Conservation (phyloP, 768 basidiomycete genomes). For the Termitomyces sp. region DNA sequence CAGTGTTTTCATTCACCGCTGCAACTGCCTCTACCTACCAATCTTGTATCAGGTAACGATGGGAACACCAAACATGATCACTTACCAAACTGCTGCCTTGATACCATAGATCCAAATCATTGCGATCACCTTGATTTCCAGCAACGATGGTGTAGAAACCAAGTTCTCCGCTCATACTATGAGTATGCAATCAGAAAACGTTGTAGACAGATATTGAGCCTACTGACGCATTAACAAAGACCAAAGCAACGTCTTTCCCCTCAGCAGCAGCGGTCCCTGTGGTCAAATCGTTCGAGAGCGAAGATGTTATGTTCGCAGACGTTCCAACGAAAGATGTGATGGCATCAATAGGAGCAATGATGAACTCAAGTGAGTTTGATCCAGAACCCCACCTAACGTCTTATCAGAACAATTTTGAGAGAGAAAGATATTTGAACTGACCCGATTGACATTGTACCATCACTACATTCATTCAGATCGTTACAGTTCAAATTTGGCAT, state of each 20-base stretch:
- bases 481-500: conserved; percentile 43
- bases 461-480: conserved; percentile 52
- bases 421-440: conserved; percentile 28
- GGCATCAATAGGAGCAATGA: conserved; percentile 46
- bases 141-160: conserved; percentile 59
- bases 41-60: conserved; percentile 15
- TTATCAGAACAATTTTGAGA: not conserved
- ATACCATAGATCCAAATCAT: conserved; percentile 58
- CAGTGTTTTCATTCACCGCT: conserved; percentile 66
- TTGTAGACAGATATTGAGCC: not conserved
- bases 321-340: conserved; percentile 36
- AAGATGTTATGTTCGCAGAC: conserved; percentile 38
- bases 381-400: conserved; percentile 46
- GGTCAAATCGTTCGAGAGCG: conserved; percentile 40
- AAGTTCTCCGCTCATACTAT: conserved; percentile 48
- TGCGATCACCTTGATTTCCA: conserved; percentile 59
- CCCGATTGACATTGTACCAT: conserved; percentile 62
- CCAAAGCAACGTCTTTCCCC: conserved; percentile 54
- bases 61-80: not conserved
- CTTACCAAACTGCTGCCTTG: conserved; percentile 46
- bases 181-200: conserved; percentile 13
- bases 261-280: conserved; percentile 36
- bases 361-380: conserved; percentile 42
- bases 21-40: conserved; percentile 54
- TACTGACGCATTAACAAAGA: conserved; percentile 56